Base-by-base conservation (phyloP, 1,139 yeast species). In the Debaryomycetaceae sp. region DNA sequence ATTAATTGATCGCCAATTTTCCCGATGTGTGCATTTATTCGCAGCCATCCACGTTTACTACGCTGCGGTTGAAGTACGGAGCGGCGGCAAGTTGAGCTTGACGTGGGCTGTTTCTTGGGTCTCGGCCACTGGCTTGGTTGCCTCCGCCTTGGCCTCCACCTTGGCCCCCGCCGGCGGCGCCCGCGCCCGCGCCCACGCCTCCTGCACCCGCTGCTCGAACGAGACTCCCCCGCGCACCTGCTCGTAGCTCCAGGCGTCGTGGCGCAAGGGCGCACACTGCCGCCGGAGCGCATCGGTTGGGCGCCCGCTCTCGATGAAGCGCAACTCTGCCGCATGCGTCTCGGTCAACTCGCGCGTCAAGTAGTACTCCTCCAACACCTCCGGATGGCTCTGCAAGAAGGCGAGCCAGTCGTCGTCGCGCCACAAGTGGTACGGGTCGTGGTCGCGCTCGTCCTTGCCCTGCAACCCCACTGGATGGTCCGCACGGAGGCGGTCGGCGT, bases 251-350 rank as follows among this genome's bases (percentile, higher is more conserved):
- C 44, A 53, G 15, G 31, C 30, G 36, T 60, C 66, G 26, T 49
- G 64, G 18, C 63, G 49, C n/a, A 58, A 20, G 9, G 11, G 24
- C 4, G 22, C 13, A 5, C 5, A 5, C 5, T 17, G 11, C 6
- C 11, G 4, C 11, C 13, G 18, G n/a, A 26, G 13, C 11, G 9
- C 7, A 25, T 42, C 34, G 3, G 59, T 43, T 12, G 41, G 36
- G 13, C 41, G 32, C 2, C 41, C 46, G 4, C 36, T 38, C 16
- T 38, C 39, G 10, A 58, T 31, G 12, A 38, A 29, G 15, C 36
- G 31, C 38, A 59, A 48, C 36, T 66, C 71, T 8, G 39, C 23
- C 25, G 47, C 53, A 39, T 65, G 73, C 18, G 55, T 43, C 4
- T 36, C 42, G 2, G 71, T 63, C 4, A 49, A 24, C n/a, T 56